Conservation (phyloP, 441 rosid species). For the Mallotus japonicus region DNA sequence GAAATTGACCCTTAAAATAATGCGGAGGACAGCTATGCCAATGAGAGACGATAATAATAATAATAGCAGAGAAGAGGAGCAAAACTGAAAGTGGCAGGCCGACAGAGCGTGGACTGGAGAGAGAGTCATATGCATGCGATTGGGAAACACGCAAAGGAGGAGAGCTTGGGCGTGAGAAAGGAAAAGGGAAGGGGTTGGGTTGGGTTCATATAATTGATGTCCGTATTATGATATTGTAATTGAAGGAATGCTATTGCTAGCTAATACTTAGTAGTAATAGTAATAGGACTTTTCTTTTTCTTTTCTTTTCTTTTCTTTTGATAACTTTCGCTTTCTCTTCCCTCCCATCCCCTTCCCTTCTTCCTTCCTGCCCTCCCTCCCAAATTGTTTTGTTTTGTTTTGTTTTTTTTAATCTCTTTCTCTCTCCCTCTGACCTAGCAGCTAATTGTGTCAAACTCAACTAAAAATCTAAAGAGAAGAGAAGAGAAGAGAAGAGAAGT, state of each 20-base stretch:
- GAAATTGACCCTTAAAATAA: constrained; percentile 35
- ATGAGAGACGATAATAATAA: constrained; percentile 39
- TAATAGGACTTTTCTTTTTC: too few species aligned
- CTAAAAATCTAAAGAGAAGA: constrained; percentile 9
- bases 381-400: constrained; percentile 2
- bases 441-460: neutral
- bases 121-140: neutral
- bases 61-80: neutral
- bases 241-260: too few species aligned
- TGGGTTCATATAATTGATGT: too few species aligned
- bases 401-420: constrained; percentile 1
- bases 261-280: too few species aligned
- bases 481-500: too few species aligned
- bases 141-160: neutral
- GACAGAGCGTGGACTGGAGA: neutral
- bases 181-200: too few species aligned
- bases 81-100: neutral
- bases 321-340: constrained; percentile 45
- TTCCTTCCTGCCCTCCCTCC: too few species aligned
- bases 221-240: too few species aligned
- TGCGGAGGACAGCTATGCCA: constrained; percentile 33
- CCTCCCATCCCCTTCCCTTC: too few species aligned
- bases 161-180: constrained; percentile 26
- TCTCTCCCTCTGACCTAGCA: constrained; percentile 10
- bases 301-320: constrained; percentile 11